Conservation (phyloP, 2,329 filamentous ascomycete species). For the Mycogone perniciosa region DNA sequence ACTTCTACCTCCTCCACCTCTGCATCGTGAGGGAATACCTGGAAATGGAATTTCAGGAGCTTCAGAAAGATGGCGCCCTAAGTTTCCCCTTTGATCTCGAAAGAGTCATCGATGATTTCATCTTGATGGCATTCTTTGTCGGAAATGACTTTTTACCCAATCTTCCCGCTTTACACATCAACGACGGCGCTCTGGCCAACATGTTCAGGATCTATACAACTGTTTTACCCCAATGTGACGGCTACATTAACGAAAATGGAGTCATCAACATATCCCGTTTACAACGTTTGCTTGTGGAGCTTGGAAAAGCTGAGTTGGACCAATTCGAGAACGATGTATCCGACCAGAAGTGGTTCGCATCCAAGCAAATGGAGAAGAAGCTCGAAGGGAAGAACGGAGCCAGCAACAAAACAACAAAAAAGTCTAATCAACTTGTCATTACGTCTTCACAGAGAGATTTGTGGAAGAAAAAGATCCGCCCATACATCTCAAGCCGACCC, state of each 20-base stretch:
- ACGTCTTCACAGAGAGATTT: slow-evolving; percentile 75
- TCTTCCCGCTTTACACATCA: slow-evolving; percentile 92
- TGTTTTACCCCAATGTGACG: slow-evolving; percentile 76
- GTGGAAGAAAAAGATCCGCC: slow-evolving; percentile 73
- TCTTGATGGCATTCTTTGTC: slow-evolving; percentile 98
- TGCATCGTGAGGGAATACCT: slow-evolving; percentile 97
- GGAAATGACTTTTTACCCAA: slow-evolving; percentile 99
- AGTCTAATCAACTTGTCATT: slow-evolving; percentile 60
- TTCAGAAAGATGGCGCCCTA: slow-evolving; percentile 67
- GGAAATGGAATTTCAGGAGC: slow-evolving; percentile 91
- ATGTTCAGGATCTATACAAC: slow-evolving; percentile 98
- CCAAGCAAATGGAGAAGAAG: slow-evolving; percentile 70
- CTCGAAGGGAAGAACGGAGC: slow-evolving; percentile 50
- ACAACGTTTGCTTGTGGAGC: slow-evolving; percentile 68
- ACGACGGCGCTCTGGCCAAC: slow-evolving; percentile 89
- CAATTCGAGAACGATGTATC: slow-evolving; percentile 88
- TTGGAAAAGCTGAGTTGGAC: slow-evolving; percentile 83
- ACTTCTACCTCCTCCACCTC: slow-evolving; percentile 94
- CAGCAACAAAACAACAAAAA: slow-evolving; percentile 41
- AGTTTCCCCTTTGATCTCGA: slow-evolving; percentile 87
- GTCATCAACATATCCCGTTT: slow-evolving; percentile 83
- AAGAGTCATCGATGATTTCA: slow-evolving; percentile 96
- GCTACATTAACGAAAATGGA: slow-evolving; percentile 94
- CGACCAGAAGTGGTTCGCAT: slow-evolving; percentile 86
- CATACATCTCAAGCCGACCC: slow-evolving; percentile 68